A percentile compares a stretch with the other conserved stretches of the same genome.
Conservation (phyloP, 2,329 filamentous ascomycete genomes). For the Pseudopithomyces chartarum region DNA sequence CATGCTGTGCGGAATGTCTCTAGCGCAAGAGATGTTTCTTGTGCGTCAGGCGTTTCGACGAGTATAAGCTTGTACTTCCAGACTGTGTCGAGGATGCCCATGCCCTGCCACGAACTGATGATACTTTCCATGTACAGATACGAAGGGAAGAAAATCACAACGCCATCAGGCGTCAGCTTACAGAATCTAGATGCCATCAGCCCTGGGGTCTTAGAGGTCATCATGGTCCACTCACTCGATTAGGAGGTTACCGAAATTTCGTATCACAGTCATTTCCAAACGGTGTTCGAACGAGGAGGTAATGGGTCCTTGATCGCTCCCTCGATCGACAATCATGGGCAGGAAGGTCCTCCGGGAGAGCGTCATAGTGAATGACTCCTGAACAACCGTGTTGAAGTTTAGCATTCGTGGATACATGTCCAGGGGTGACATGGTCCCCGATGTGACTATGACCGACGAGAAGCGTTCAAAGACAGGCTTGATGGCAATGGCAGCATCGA, state of each 20-base stretch:
- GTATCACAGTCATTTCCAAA: conserved; percentile 94
- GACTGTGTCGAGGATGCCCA: conserved; percentile 95
- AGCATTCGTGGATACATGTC: conserved; percentile 99
- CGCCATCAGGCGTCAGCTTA: conserved; percentile 91
- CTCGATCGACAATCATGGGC: conserved; percentile 95
- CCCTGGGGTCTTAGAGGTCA: no score
- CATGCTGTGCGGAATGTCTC: conserved; percentile 98
- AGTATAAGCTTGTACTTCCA: conserved; percentile 99
- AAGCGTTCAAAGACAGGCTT: conserved; percentile 97
- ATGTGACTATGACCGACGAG: conserved; percentile 97
- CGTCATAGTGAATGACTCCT: conserved; percentile 98
- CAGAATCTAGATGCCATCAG: conserved; percentile 57
- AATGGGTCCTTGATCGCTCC: conserved; percentile 90
- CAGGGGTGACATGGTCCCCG: conserved; percentile 91
- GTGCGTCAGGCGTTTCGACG: conserved; percentile 95
- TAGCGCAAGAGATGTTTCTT: conserved; percentile 92
- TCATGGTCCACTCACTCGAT: conserved; percentile 66
- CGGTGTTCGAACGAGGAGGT: conserved; percentile 94
- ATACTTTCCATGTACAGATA: conserved; percentile 99
- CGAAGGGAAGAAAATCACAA: conserved; percentile 99
- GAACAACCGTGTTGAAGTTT: conserved; percentile 86
- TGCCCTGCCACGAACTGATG: conserved; percentile 98
- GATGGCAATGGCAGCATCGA: conserved; percentile 97
- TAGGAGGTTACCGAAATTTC: conserved; percentile 91
- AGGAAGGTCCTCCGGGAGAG: conserved; percentile 92